phyloP scores from a whole-genome alignment of 345 rosid species.

The Tarenaya hassleriana region DNA sequence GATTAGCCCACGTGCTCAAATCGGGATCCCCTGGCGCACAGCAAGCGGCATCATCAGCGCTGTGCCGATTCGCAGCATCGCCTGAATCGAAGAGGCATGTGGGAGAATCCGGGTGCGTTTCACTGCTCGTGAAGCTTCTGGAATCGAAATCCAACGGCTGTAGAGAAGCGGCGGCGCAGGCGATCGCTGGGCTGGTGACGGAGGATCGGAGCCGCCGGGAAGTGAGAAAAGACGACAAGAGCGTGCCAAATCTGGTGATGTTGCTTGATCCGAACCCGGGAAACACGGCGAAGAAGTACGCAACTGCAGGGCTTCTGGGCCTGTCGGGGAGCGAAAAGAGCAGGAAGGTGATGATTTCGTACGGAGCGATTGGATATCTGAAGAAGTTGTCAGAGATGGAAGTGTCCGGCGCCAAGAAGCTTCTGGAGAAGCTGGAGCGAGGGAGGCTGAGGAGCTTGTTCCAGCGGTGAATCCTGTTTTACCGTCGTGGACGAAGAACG shows the following conservation, averaged over 20 bases:
- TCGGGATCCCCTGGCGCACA: slow-evolving; percentile 79
- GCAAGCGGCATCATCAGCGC: slow-evolving; percentile 77
- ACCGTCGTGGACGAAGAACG: background rate
- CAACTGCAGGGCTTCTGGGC: slow-evolving; percentile 54
- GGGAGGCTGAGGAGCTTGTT: slow-evolving; percentile 64
- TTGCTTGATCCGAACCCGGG: slow-evolving; percentile 74
- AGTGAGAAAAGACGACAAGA: slow-evolving; percentile 52
- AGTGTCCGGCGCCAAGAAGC: slow-evolving; percentile 68
- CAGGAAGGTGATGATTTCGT: slow-evolving; percentile 79
- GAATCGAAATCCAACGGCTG: slow-evolving; percentile 65
- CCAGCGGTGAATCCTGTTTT: slow-evolving; percentile 22
- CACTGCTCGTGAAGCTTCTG: slow-evolving; percentile 53
- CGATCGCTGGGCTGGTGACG: slow-evolving; percentile 62
- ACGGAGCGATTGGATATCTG: slow-evolving; percentile 90
- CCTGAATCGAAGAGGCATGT: slow-evolving; percentile 58
- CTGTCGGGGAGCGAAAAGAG: slow-evolving; percentile 76
- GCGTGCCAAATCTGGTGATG: slow-evolving; percentile 77
- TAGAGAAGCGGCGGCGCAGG: slow-evolving; percentile 77
- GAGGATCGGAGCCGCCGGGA: slow-evolving; percentile 51
- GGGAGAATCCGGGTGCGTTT: slow-evolving; percentile 81
- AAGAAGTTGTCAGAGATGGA: slow-evolving; percentile 92
- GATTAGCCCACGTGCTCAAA: slow-evolving; percentile 63
- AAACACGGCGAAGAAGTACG: slow-evolving; percentile 86
- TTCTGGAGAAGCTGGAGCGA: slow-evolving; percentile 70
- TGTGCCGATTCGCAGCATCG: slow-evolving; percentile 49